These are phyloP conservation scores for Penicillium riverlandense DNA, from an alignment of 495 filamentous ascomycete genomes.

Conservation along the genomic window DNA sequence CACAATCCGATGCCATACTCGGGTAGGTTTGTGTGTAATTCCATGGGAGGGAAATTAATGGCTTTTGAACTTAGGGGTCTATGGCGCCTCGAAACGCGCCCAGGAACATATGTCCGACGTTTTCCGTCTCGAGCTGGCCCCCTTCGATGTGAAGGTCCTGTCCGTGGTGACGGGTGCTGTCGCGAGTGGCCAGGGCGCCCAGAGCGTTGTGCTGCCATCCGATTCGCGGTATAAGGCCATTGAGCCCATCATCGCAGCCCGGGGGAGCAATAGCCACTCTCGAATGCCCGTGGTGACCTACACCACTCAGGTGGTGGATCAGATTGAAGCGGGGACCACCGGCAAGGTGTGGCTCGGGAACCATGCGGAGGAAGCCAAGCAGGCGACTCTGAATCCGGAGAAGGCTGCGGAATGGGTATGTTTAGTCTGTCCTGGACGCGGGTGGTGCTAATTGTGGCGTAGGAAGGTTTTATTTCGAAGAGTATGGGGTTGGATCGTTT, in stretches of 20 bases:
- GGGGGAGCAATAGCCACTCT: constrained; percentile 4
- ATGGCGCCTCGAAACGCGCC: constrained; percentile 50
- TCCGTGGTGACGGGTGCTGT: constrained; percentile 16
- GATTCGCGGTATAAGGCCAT: constrained; percentile 13
- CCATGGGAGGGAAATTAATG: not conserved
- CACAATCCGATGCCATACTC: constrained; percentile 1
- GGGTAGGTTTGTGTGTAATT: constrained; percentile 1
- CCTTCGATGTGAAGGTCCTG: constrained; percentile 25
- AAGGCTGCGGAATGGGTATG: not conserved
- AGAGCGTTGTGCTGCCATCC: constrained; percentile 2
- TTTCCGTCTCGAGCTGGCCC: constrained; percentile 45
- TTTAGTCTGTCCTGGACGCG: not conserved
- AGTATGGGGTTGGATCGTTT: not conserved
- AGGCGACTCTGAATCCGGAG: not conserved
- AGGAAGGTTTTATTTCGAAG: not conserved
- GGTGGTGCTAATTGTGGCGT: not conserved
- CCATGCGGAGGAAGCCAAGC: not conserved
- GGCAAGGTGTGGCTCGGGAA: constrained; percentile 10
- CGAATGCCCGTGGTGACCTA: constrained; percentile 4
- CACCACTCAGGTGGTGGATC: constrained; percentile 8
- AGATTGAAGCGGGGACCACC: not conserved
- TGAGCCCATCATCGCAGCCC: constrained; percentile 6
- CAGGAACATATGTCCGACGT: constrained; percentile 35
- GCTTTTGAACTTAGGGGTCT: constrained; percentile 13
- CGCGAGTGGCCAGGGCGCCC: constrained; percentile 1